Evolutionary conservation across 176 grass and related monocot species (phyloP).

Genomic region (Eremochloa ophiuroides): DNA sequence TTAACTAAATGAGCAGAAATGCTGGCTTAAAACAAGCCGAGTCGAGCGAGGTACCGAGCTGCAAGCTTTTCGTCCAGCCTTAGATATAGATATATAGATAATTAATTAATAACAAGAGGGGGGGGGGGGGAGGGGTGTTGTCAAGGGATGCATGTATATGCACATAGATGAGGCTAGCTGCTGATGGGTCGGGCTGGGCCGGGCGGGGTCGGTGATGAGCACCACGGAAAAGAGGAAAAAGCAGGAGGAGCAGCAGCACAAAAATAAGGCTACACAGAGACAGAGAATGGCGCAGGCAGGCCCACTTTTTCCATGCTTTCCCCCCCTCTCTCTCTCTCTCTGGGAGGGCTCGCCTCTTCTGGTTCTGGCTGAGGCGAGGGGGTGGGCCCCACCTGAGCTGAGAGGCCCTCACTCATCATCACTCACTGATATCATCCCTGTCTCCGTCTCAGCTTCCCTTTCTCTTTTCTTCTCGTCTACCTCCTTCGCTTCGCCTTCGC

Average conservation of each 20-base stretch:
- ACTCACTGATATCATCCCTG: constrained; percentile 18
- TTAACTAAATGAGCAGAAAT: no score
- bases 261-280: constrained; percentile 38
- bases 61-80: no score
- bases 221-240: background rate
- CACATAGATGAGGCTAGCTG: background rate
- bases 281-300: constrained; percentile 36
- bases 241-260: background rate
- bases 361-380: background rate
- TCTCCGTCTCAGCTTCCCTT: constrained; percentile 34
- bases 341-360: no score
- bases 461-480: background rate
- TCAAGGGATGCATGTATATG: background rate
- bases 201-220: background rate
- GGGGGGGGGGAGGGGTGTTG: no score
- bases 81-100: no score
- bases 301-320: constrained; percentile 22
- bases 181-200: no score
- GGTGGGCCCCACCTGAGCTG: constrained; percentile 3
- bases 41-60: no score
- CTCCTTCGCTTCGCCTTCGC: background rate
- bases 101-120: no score
- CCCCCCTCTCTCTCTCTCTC: background rate
- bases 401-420: constrained; percentile 24
- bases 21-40: no score